These are phyloP conservation scores for Cystofilobasidium ferigula DNA, from an alignment of 768 basidiomycete genomes.

Conservation along the genomic window DNA sequence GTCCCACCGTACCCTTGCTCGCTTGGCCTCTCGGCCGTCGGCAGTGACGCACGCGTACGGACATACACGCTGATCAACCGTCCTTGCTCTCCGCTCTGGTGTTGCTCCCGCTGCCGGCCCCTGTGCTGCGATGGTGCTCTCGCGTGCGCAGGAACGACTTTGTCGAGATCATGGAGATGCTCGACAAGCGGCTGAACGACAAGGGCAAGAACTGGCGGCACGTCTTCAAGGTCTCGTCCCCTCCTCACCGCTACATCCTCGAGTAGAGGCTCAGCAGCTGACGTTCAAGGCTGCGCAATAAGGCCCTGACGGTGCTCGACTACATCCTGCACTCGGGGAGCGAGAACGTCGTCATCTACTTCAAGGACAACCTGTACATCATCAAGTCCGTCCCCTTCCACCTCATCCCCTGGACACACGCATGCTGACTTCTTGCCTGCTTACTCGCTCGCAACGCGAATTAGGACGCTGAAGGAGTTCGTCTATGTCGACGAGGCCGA, in stretches of 20 bases:
- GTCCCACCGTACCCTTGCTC: slow-evolving; percentile 34
- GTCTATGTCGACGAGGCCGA: slow-evolving; percentile 89
- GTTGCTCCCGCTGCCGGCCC: too few species aligned
- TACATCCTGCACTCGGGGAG: slow-evolving; percentile 92
- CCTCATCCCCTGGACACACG: too few species aligned
- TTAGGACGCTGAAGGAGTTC: slow-evolving; percentile 90
- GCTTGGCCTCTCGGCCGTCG: too few species aligned
- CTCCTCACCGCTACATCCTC: background rate
- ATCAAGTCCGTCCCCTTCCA: slow-evolving; percentile 52
- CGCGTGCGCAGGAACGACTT: slow-evolving; percentile 61
- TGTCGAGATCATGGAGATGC: slow-evolving; percentile 99
- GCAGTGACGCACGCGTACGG: too few species aligned
- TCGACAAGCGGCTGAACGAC: slow-evolving; percentile 94
- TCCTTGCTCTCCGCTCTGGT: too few species aligned
- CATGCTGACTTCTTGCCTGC: background rate
- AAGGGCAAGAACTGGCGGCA: slow-evolving; percentile 99
- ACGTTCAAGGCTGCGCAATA: background rate
- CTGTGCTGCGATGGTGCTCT: background rate
- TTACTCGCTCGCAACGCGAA: background rate
- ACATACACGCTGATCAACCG: too few species aligned
- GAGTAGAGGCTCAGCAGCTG: background rate
- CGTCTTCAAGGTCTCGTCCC: slow-evolving; percentile 77
- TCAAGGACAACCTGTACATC: slow-evolving; percentile 91
- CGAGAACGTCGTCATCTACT: slow-evolving; percentile 97
- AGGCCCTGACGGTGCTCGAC: slow-evolving; percentile 80